Evolutionary conservation across 176 grass and related monocot genomes (phyloP).

Genomic region (Phyllostachys edulis): DNA sequence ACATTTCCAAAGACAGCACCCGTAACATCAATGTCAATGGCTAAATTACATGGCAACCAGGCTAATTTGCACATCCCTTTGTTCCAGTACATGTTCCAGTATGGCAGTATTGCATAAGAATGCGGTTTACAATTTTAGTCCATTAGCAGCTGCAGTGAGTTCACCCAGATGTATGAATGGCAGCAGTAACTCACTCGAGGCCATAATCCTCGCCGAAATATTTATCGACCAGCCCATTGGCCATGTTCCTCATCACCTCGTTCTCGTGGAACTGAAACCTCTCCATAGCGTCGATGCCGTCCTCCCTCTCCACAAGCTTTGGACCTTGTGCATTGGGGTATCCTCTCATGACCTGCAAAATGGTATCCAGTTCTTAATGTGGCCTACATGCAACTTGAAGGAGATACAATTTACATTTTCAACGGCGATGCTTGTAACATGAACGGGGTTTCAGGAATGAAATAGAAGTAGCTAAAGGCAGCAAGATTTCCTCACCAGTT

Average conservation of each 20-base stretch:
- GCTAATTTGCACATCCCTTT: neutral
- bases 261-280: slow-evolving; percentile 99
- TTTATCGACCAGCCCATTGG: slow-evolving; percentile 80
- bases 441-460: neutral
- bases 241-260: slow-evolving; percentile 86
- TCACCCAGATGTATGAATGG: neutral
- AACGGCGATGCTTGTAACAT: neutral
- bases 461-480: neutral
- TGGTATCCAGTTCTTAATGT: neutral
- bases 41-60: slow-evolving; percentile 19
- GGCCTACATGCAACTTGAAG: neutral
- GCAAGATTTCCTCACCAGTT: slow-evolving; percentile 55
- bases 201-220: slow-evolving; percentile 92
- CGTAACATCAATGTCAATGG: neutral
- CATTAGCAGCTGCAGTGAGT: neutral
- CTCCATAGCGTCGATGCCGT: slow-evolving; percentile 93
- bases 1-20: neutral
- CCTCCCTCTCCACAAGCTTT: slow-evolving; percentile 73
- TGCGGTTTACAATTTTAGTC: neutral
- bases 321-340: slow-evolving; percentile 76
- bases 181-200: slow-evolving; percentile 42
- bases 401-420: neutral
- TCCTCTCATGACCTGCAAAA: slow-evolving; percentile 84
- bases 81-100: neutral
- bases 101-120: neutral